phyloP scores from a whole-genome alignment of 1,284 basidiomycete species.

The Boletus mariae region DNA sequence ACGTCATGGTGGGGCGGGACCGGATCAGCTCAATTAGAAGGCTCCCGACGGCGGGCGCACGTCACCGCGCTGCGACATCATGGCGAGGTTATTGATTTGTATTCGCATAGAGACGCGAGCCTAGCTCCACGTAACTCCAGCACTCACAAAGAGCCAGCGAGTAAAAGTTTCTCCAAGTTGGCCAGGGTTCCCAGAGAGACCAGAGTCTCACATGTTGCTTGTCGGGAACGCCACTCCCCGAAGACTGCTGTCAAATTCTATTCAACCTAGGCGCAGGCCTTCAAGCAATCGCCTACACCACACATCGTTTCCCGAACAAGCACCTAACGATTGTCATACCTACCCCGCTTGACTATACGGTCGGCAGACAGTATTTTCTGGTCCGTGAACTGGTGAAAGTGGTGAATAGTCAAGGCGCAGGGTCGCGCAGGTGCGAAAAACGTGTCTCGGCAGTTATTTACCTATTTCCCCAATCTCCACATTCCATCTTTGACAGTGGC shows the following conservation, averaged over 20 bases:
- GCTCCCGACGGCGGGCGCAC: no score
- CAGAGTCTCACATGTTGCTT: neutral
- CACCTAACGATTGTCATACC: neutral
- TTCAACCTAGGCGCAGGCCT: neutral
- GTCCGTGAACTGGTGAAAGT: neutral
- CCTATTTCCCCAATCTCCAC: constrained; percentile 58
- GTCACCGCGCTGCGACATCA: no score
- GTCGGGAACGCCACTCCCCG: neutral
- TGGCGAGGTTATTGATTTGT: no score
- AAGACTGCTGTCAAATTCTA: no score
- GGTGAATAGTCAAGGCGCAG: neutral
- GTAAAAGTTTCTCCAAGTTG: neutral
- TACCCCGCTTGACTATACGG: neutral
- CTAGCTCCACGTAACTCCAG: neutral
- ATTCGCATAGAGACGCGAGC: neutral
- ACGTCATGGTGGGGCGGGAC: no score
- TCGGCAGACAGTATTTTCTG: neutral
- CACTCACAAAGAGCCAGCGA: no score
- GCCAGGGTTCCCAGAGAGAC: neutral
- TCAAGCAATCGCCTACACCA: neutral
- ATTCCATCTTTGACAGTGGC: constrained; percentile 68
- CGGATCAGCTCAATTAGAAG: no score
- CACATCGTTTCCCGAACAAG: neutral
- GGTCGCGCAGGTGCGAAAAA: neutral
- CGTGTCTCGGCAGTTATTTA: neutral